These are phyloP conservation scores for Aspergillus japonicus DNA, from an alignment of 2,329 filamentous ascomycete genomes.

Conservation along the genomic window DNA sequence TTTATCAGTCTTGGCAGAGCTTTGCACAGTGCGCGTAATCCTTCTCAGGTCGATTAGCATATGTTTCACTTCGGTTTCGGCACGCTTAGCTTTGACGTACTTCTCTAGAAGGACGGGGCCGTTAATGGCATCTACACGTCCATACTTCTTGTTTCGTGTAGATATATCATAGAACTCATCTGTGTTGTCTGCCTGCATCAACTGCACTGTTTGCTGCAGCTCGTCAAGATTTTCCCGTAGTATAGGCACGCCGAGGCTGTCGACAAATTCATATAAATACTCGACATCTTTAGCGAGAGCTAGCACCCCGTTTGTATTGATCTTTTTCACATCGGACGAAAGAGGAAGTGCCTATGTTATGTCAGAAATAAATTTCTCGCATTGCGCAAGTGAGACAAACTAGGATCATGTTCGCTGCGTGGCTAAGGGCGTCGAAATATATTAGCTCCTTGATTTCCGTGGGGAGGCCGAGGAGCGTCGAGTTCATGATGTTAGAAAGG, in stretches of 20 bases:
- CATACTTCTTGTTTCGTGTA: conserved; percentile 87
- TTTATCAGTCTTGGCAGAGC: conserved; percentile 60
- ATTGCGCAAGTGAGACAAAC: conserved; percentile 46
- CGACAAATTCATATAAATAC: conserved; percentile 83
- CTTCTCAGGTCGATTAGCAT: conserved; percentile 41
- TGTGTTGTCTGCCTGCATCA: conserved; percentile 84
- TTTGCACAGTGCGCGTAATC: conserved; percentile 63
- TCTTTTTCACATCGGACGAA: conserved; percentile 73
- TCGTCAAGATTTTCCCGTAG: conserved; percentile 87
- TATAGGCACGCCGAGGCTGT: conserved; percentile 82
- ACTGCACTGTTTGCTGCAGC: conserved; percentile 83
- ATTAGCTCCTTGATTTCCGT: conserved; percentile 96
- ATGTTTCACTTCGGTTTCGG: not conserved
- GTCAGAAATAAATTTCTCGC: conserved; percentile 13
- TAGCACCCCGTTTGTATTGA: conserved; percentile 81
- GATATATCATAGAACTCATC: conserved; percentile 96
- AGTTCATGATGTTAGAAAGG: conserved; percentile 93
- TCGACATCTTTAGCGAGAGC: conserved; percentile 79
- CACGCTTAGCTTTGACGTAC: conserved; percentile 46
- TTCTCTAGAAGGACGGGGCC: conserved; percentile 91
- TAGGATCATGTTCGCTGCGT: conserved; percentile 82
- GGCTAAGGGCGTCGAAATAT: conserved; percentile 92
- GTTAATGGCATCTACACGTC: conserved; percentile 86
- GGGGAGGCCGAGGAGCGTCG: conserved; percentile 86
- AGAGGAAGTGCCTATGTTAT: conserved; percentile 67